Percentiles rank a stretch among this genome's conserved stretches.
Conservation (phyloP, 305 asterid species). For the Fraxinus dipetala region DNA sequence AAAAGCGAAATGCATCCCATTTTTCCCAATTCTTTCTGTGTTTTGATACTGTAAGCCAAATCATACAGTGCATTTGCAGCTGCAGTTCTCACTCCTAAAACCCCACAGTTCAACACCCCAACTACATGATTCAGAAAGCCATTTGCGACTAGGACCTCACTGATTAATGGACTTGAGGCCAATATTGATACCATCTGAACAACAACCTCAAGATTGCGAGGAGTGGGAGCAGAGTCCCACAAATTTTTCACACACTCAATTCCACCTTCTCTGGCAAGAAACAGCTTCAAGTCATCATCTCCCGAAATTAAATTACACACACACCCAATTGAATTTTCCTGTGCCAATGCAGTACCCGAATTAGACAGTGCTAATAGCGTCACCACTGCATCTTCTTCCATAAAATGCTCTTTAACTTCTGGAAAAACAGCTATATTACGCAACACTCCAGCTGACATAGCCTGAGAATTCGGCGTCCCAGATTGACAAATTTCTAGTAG, state of each 20-base stretch:
- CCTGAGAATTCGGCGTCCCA: slow-evolving; percentile 89
- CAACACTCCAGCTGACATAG: slow-evolving; percentile 71
- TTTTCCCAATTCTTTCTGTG: slow-evolving; percentile 74
- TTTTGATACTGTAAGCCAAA: slow-evolving; percentile 51
- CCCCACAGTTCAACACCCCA: slow-evolving; percentile 50
- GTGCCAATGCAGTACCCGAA: slow-evolving; percentile 73
- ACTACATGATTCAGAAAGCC: slow-evolving; percentile 52
- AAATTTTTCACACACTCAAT: slow-evolving; percentile 52
- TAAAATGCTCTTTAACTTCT: slow-evolving; percentile 58
- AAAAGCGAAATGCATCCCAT: slow-evolving; percentile 57
- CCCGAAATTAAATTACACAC: slow-evolving; percentile 53
- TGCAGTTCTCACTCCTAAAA: slow-evolving; percentile 53
- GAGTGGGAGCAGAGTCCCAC: slow-evolving; percentile 59
- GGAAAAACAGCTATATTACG: slow-evolving; percentile 51
- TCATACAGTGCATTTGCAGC: slow-evolving; percentile 62
- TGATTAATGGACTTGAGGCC: slow-evolving; percentile 55
- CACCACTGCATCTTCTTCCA: slow-evolving; percentile 64
- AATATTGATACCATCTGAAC: slow-evolving; percentile 55
- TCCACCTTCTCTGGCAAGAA: slow-evolving; percentile 71
- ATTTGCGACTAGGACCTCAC: slow-evolving; percentile 53
- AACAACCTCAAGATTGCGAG: slow-evolving; percentile 53
- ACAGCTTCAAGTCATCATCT: slow-evolving; percentile 55
- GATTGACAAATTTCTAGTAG: slow-evolving; percentile 64
- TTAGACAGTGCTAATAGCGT: slow-evolving; percentile 49
- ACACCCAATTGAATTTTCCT: slow-evolving; percentile 77